Conservation (phyloP, 2,329 filamentous ascomycete species). For the Coniosporium tulheliwenetii region DNA sequence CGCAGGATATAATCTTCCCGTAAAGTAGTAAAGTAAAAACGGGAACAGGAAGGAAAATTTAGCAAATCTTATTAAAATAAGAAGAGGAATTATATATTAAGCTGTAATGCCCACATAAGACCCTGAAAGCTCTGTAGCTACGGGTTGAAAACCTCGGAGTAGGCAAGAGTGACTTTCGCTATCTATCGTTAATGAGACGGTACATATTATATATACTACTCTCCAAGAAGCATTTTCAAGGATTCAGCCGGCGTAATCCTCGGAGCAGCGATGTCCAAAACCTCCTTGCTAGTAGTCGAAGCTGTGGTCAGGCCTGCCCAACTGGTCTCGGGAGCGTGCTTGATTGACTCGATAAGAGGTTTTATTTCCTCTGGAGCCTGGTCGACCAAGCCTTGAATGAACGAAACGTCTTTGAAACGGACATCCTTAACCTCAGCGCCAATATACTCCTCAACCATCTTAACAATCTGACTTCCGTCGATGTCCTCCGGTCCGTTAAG, state of each 20-base stretch:
- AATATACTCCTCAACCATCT: constrained; percentile 20
- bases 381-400: constrained; percentile 11
- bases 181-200: neutral
- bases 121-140: too few species aligned
- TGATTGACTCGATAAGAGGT: constrained; percentile 15
- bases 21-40: too few species aligned
- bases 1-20: too few species aligned
- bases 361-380: constrained; percentile 4
- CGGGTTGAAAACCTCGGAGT: too few species aligned
- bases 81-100: too few species aligned
- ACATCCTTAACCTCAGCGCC: constrained; percentile 13
- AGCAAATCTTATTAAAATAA: too few species aligned
- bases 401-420: constrained; percentile 5
- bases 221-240: too few species aligned
- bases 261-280: constrained; percentile 16
- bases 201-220: too few species aligned
- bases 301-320: constrained; percentile 19
- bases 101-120: too few species aligned
- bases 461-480: constrained; percentile 18
- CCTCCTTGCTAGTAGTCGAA: constrained; percentile 12
- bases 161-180: neutral
- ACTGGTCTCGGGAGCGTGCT: constrained; percentile 6
- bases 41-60: too few species aligned
- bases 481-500: constrained; percentile 25
- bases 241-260: constrained; percentile 7